Base-by-base conservation (phyloP, 75 land plant genomes). In the Pinus taeda region DNA sequence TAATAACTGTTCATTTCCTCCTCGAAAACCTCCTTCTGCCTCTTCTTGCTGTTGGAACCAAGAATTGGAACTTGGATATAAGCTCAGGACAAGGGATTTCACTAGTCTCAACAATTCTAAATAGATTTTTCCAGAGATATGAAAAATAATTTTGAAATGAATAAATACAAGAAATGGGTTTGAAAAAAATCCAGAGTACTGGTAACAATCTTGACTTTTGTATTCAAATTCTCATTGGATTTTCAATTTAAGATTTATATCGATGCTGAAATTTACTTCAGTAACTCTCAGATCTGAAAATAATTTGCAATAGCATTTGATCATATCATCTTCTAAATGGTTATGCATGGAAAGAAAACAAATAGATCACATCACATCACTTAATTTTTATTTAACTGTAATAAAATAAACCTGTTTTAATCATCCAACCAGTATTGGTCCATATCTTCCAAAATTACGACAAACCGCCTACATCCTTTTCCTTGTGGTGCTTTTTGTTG, bases 11-110 rank as follows among this genome's bases (percentile, higher is more conserved):
- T 88, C 88, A 80, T 90, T 88, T 60, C 95, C 97, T 74, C 88
- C 90, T 49, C 82, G 70, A 33, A 92, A 84, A 33, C 82, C 84
- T 57, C 79, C 65, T n/a, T 86, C 95, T 78, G 97, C 85, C 78
- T 96, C 99, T 76, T 92, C 89, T 85, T 93, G 91, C 97, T 93
- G 94, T 64, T 83, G 78, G 53, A 29, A 5, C 42, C n/a, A 74
- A 15, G 71, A 20, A 49, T 73, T 15, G 21, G 36, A 15, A 59
- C 60, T 15, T 59, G 67, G 24, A 29, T 74, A 65, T 21, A 74
- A 45, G 11, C 22, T 71, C 60, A 76, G 24, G 29, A 49, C 9
- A 24, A 56, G 12, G 17, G 49, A 57, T 30, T 56, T n/a, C 24
- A 21, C 30, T 74, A 53, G 59, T 8, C 3, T 30, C 21, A 56